Conservation (phyloP, 495 filamentous ascomycete species). For the Aspergillus wentii region DNA sequence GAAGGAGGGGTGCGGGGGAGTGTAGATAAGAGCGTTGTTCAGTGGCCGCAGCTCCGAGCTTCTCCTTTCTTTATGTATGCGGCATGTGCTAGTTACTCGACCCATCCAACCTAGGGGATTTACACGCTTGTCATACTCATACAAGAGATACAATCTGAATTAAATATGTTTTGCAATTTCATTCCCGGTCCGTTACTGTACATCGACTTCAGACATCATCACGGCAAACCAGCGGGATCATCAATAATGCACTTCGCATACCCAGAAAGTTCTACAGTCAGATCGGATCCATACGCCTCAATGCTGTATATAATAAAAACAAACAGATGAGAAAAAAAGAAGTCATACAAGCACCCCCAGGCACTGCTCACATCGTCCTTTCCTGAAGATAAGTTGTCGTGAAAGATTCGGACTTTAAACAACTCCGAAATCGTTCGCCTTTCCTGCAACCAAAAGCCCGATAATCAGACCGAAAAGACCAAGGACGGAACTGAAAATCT, state of each 20-base stretch:
- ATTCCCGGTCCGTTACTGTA: conserved; percentile 29
- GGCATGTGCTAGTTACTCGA: no score
- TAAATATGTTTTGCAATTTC: conserved; percentile 1
- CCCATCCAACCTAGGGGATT: no score
- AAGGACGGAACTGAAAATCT: conserved; percentile 98
- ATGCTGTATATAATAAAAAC: conserved; percentile 35
- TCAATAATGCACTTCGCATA: conserved; percentile 25
- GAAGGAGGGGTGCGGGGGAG: background rate
- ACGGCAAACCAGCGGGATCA: conserved; percentile 17
- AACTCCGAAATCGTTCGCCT: conserved; percentile 68
- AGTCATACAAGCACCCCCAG: conserved; percentile 19
- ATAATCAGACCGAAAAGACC: conserved; percentile 98
- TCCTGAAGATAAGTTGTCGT: conserved; percentile 7
- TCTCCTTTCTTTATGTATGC: no score
- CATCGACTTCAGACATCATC: conserved; percentile 21
- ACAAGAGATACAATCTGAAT: no score
- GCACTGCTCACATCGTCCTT: conserved; percentile 7
- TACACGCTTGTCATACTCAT: no score
- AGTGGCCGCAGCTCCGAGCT: no score
- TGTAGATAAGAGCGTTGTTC: no score
- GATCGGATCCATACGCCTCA: conserved; percentile 38
- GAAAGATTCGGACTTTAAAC: conserved; percentile 18
- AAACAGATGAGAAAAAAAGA: conserved; percentile 15
- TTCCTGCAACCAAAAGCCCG: conserved; percentile 78
- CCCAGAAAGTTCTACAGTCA: conserved; percentile 23